Conservation (phyloP, 352 stramenopile genomes). For the Phytophthora lateralis region DNA sequence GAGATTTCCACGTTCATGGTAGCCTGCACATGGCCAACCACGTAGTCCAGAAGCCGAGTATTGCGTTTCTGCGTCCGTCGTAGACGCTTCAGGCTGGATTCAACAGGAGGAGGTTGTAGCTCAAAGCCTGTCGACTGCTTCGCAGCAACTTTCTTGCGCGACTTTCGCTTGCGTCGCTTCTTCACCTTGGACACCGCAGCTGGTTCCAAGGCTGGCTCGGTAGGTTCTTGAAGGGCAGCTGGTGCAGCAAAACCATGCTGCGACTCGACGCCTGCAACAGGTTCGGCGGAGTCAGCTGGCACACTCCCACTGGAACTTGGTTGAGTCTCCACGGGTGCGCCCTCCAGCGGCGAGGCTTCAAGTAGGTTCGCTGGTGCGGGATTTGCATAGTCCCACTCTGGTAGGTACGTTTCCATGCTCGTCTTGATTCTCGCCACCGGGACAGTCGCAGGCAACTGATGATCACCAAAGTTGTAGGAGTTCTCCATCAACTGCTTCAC, state of each 20-base stretch:
- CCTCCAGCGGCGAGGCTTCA: not conserved
- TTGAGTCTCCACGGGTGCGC: not conserved
- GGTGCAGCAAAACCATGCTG: not conserved
- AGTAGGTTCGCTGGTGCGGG: not conserved
- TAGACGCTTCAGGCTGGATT: no score
- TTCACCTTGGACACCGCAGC: conserved; percentile 1
- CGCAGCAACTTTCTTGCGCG: conserved; percentile 1
- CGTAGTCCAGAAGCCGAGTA: no score
- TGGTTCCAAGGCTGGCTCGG: not conserved
- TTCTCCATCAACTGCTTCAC: conserved; percentile 12
- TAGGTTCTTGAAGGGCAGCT: not conserved
- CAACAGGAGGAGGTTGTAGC: no score
- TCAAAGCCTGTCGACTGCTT: no score
- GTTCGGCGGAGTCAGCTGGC: not conserved
- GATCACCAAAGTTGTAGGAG: not conserved
- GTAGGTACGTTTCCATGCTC: conserved; percentile 11
- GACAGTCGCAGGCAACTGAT: not conserved
- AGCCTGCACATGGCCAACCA: no score
- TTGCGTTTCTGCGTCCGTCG: no score
- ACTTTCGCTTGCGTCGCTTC: not conserved
- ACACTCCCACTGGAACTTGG: conserved; percentile 1
- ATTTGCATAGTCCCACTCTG: not conserved
- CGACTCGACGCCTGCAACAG: not conserved
- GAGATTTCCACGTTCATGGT: not conserved
- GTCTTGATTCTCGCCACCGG: conserved; percentile 8